Conservation (phyloP, 2,329 filamentous ascomycete species). For the Ceratocystis variospora region DNA sequence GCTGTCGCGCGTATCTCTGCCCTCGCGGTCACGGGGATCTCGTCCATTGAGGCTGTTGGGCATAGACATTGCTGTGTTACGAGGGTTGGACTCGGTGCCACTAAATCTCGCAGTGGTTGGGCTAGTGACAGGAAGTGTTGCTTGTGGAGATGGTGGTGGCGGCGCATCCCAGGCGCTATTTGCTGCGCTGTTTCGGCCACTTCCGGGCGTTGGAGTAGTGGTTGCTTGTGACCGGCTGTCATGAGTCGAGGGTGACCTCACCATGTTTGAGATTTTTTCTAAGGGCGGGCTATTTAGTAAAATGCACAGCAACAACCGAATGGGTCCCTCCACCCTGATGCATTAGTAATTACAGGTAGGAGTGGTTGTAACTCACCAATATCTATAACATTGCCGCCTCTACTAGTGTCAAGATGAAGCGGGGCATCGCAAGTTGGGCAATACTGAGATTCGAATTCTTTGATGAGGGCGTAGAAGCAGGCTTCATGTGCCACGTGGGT, state of each 20-base stretch:
- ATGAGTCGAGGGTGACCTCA: conserved; percentile 61
- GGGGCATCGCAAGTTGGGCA: conserved; percentile 91
- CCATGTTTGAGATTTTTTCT: conserved; percentile 94
- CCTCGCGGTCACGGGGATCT: conserved; percentile 14
- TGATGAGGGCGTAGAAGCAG: conserved; percentile 97
- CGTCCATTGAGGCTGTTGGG: conserved; percentile 28
- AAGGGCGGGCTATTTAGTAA: conserved; percentile 23
- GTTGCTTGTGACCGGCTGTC: conserved; percentile 44
- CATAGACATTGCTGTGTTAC: conserved; percentile 26
- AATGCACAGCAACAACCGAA: background rate
- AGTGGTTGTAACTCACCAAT: conserved; percentile 48
- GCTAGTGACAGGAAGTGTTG: background rate
- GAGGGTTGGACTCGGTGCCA: conserved; percentile 34
- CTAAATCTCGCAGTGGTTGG: conserved; percentile 37
- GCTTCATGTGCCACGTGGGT: conserved; percentile 95
- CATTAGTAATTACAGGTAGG: background rate
- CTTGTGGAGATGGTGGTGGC: conserved; percentile 22
- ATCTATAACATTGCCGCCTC: conserved; percentile 83
- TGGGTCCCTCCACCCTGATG: background rate
- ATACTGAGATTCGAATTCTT: conserved; percentile 83
- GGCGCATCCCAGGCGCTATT: conserved; percentile 43
- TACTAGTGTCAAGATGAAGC: conserved; percentile 78
- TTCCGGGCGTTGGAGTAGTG: conserved; percentile 44
- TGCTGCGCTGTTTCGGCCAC: background rate
- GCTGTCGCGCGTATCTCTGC: conserved; percentile 8